Evolutionary conservation across 2,329 filamentous ascomycete genomes (phyloP).

Genomic region (Hypoxylon sp.): DNA sequence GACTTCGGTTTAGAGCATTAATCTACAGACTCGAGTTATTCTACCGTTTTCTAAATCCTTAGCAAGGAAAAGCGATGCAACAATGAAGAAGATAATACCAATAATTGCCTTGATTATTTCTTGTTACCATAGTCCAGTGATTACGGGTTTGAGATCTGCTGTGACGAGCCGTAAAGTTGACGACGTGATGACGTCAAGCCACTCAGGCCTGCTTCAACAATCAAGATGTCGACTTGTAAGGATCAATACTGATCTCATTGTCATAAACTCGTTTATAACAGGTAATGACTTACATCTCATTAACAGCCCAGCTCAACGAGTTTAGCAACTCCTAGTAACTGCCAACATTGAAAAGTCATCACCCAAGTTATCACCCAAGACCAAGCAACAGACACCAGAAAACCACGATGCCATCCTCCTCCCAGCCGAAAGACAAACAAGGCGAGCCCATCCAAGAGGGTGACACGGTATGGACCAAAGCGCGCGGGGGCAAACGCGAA

Average conservation of each 20-base stretch:
- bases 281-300: no score
- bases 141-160: neutral
- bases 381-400: neutral
- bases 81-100: neutral
- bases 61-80: neutral
- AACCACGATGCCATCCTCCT: constrained; percentile 37
- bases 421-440: constrained; percentile 53
- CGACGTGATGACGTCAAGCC: constrained; percentile 16
- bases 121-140: no score
- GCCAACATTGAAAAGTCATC: no score
- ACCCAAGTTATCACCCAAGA: neutral
- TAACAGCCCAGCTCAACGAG: no score
- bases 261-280: neutral
- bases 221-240: neutral
- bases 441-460: constrained; percentile 56
- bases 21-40: no score
- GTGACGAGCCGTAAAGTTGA: constrained; percentile 6
- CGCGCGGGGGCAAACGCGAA: constrained; percentile 56
- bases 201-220: neutral
- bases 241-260: neutral
- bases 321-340: no score
- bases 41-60: no score
- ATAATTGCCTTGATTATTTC: neutral
- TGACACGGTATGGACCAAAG: constrained; percentile 57
- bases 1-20: neutral